A percentile compares a stretch with the other conserved stretches of the same genome.
Conservation (phyloP, 2,329 filamentous ascomycete species). For the Trichophyton simii region DNA sequence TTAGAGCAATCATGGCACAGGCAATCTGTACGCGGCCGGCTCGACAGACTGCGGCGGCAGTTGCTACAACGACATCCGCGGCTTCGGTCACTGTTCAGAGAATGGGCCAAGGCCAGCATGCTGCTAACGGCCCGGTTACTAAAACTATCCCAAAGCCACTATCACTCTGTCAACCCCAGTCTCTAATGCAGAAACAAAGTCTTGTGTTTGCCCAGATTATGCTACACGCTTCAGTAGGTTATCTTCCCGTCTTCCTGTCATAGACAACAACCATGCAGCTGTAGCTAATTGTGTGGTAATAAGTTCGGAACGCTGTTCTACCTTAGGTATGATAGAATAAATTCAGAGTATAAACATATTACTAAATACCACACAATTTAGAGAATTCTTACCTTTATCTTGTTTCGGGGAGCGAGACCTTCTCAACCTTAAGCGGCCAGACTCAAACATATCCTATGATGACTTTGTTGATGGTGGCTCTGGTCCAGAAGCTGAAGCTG, state of each 20-base stretch:
- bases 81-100: not conserved
- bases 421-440: slow-evolving; percentile 18
- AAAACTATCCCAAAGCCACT: not conserved
- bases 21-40: not conserved
- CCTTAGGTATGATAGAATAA: slow-evolving; percentile 18
- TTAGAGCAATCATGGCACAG: not conserved
- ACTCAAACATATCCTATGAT: slow-evolving; percentile 19
- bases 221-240: slow-evolving; percentile 35
- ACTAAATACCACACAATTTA: slow-evolving; percentile 8
- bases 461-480: slow-evolving; percentile 19
- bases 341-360: not conserved
- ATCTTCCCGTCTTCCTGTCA: not conserved
- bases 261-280: slow-evolving; percentile 3
- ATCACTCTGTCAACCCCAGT: slow-evolving; percentile 6
- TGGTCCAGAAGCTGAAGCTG: slow-evolving; percentile 2
- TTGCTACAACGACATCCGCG: not conserved
- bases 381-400: slow-evolving; percentile 25
- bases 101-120: not conserved
- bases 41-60: not conserved
- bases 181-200: slow-evolving; percentile 32
- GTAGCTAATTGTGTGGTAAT: slow-evolving; percentile 5
- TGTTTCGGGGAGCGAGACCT: slow-evolving; percentile 26
- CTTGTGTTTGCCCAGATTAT: slow-evolving; percentile 37
- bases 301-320: slow-evolving; percentile 27
- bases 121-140: not conserved